Base-by-base conservation (phyloP, 2,329 filamentous ascomycete species). In the Ilyonectria mors-panacis region DNA sequence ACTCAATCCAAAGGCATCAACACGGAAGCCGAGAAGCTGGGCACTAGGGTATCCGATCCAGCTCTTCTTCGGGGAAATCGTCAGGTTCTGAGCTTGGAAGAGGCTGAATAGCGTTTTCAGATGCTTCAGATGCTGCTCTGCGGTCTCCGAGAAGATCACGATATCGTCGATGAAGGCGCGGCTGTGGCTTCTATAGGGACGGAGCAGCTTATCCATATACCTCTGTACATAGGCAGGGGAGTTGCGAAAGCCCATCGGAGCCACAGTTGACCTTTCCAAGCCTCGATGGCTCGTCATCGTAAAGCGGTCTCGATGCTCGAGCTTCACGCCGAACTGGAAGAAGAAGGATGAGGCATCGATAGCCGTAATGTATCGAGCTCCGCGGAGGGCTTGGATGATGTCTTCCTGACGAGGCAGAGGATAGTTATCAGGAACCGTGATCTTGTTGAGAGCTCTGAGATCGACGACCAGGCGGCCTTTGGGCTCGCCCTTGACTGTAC, bases 301-400 rank as follows among this genome's bases (percentile, higher is more conserved):
- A 39, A 39, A 39, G 35, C 35, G 12, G 35, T 39, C 35, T 4
- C 12, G 7, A 19, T 62, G 28, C 15, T 62, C 39, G 2, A 48
- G 35, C 3, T 17, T 30, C 4, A 62, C 50, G 0, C 35, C 23
- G 17, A 62, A 62, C 23, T 62, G n/a, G 23, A 48, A 56, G 12
- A 56, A 62, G 39, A 61, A 61, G 3, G 33, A 30, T 4, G 37
- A 61, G 3, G 59, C 35, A 35, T 61, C 23, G 1, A 62, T 37
- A 17, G 39, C 50, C 23, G 23, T 26, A 26, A 26, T 26, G 23
- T 26, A 26, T 1, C 23, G 23, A 4, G 23, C 23, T 3, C 23
- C 23, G 23, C 23, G 23, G 4, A 26, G 23, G 23, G 23, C 23
- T 26, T 26, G 23, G 5, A 26, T 26, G 23, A 26, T 26, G 23